Evolutionary conservation across 805 yeast genomes (phyloP).

Genomic region (Spathaspora girioi): DNA sequence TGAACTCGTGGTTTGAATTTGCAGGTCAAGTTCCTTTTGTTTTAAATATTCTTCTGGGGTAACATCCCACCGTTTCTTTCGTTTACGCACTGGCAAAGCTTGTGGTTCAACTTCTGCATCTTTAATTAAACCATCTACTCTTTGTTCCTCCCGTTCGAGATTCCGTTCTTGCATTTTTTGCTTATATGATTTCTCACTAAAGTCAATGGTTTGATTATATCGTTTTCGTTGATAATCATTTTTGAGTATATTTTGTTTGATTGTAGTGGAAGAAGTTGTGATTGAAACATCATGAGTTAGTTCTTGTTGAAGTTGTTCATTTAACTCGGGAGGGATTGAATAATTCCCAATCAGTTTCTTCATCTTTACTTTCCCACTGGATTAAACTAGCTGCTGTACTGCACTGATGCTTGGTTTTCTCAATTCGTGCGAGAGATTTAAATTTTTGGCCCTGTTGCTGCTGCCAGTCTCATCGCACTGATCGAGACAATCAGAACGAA

Average conservation of each 20-base stretch:
- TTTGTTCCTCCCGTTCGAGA: slow-evolving; percentile 31
- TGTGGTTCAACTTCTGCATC: slow-evolving; percentile 11
- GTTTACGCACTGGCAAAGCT: slow-evolving; percentile 11
- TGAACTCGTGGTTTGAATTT: neutral
- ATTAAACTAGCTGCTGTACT: too few relatives aligned
- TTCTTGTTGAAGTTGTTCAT: slow-evolving; percentile 18
- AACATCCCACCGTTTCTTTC: slow-evolving; percentile 46
- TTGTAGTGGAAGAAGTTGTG: too few relatives aligned
- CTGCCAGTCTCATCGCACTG: neutral
- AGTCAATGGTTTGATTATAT: slow-evolving; percentile 23
- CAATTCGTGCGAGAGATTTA: too few relatives aligned
- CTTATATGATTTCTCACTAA: slow-evolving; percentile 32
- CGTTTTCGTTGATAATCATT: slow-evolving; percentile 27
- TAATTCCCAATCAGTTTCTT: slow-evolving; percentile 25
- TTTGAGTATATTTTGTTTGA: slow-evolving; percentile 6
- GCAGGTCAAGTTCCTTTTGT: slow-evolving; percentile 1
- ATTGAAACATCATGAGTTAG: slow-evolving; percentile 11
- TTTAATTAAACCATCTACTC: slow-evolving; percentile 20
- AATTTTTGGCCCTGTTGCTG: too few relatives aligned
- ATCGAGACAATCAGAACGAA: neutral
- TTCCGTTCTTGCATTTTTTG: slow-evolving; percentile 41
- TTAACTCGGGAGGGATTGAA: slow-evolving; percentile 27
- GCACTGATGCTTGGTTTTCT: too few relatives aligned
- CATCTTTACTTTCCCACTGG: too few relatives aligned
- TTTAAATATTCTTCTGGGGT: slow-evolving; percentile 29